Conservation (phyloP, 2,329 filamentous ascomycete genomes). For the Chrysosporium keratinophilum region DNA sequence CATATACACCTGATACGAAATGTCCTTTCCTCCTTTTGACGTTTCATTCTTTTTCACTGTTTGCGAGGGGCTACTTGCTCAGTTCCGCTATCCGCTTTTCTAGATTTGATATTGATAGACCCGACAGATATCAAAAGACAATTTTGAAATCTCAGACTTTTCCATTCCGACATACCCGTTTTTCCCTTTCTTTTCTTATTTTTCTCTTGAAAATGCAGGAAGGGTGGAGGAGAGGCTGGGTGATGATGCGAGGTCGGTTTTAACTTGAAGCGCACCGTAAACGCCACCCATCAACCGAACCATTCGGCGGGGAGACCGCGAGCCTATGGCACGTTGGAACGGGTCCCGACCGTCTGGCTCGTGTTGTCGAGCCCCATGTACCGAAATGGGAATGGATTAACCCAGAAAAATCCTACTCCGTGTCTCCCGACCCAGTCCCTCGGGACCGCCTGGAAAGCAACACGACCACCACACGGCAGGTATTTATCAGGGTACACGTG, state of each 20-base stretch:
- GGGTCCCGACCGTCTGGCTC: slow-evolving; percentile 7
- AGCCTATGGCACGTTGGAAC: background rate
- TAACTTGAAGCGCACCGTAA: background rate
- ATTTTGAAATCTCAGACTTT: background rate
- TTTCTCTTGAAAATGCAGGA: no score
- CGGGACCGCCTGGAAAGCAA: background rate
- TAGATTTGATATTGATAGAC: slow-evolving; percentile 1
- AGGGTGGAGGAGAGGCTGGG: background rate
- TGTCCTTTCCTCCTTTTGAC: no score
- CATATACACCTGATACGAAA: no score
- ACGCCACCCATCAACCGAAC: background rate
- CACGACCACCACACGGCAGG: background rate
- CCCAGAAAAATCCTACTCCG: background rate
- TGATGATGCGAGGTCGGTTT: background rate
- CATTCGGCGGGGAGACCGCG: background rate
- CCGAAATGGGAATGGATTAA: slow-evolving; percentile 4
- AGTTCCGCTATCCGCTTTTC: background rate
- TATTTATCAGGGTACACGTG: slow-evolving; percentile 3
- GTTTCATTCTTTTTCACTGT: no score
- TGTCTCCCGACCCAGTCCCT: background rate
- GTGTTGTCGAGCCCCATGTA: background rate
- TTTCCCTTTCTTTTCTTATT: background rate
- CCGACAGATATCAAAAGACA: background rate
- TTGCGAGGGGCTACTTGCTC: no score
- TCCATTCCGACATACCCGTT: background rate